Evolutionary conservation across 1,284 basidiomycete genomes (phyloP), one percentile per base, ranked within the genome.

Genomic region (Golubevia pallescens): DNA sequence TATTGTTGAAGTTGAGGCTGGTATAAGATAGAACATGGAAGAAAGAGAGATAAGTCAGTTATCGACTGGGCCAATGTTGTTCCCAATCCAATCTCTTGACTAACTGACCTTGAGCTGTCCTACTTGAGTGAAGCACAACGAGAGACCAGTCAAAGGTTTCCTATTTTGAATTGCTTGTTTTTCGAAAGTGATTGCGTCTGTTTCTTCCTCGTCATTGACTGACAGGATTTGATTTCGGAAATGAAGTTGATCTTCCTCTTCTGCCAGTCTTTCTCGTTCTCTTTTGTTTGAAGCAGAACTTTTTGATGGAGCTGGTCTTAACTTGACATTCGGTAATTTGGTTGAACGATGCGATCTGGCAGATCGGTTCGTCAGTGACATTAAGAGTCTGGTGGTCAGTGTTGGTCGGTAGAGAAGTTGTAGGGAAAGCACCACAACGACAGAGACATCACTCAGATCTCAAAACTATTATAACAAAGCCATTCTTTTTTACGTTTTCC

Each of bases 261-360:
- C 10, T 16, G 42, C 16, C 53, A 34, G 6, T 51, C 54, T 55
- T 62, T 21, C 13, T 38, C 52, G 7, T 34, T 24, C 16, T n/a
- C n/a, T 28, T 19, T 23, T 52, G 16, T 61, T 19, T 42, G 28
- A 20, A 24, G 21, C 53, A 32, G 28, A 51, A 8, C 6, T 34
- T 38, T 14, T 21, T 24, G 62, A 63, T 2, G 69, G 59, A 8
- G 75, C 70, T 8, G 81, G 81, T 10, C 80, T 71, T 8, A 84
- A 70, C 64, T 79, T 79, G 60, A 78, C 80, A 56, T 81, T 78
- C 57, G 81, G 81, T 51, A 84, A 75, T 69, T 84, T 84, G 51
- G 78, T 80, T 61, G 78, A 81, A 48, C 78, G 77, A 48, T 48
- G 42, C 8, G 13, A 13, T 48, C 42, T 48, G 42, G 42, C 42